Conservation (phyloP, 192 early-diverging fungal species). For the Umbelopsis sp. region DNA sequence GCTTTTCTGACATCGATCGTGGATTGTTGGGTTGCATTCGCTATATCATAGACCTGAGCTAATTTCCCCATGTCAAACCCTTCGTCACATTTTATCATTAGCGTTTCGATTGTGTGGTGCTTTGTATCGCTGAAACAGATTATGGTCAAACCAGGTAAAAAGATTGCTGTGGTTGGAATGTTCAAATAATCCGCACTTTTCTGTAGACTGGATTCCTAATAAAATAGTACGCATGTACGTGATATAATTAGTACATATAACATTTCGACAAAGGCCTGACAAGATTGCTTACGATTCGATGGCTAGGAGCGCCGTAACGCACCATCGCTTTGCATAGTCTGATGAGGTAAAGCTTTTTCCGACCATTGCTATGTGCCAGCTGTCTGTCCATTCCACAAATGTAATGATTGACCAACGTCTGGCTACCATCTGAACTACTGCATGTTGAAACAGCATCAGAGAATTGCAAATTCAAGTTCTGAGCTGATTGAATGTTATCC, state of each 20-base stretch:
- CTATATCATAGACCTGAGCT: constrained; percentile 58
- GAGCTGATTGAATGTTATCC: no score
- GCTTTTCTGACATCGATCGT: constrained; percentile 52
- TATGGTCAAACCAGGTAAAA: constrained; percentile 67
- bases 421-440: neutral
- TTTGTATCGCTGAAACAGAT: constrained; percentile 71
- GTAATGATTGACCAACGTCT: neutral
- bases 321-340: constrained; percentile 46
- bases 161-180: constrained; percentile 62
- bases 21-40: constrained; percentile 51
- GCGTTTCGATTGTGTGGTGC: constrained; percentile 66
- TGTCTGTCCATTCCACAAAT: neutral
- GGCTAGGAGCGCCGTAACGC: constrained; percentile 51
- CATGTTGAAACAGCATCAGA: neutral
- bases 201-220: constrained; percentile 43
- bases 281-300: constrained; percentile 42
- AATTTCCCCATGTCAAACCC: constrained; percentile 75
- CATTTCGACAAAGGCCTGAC: no score
- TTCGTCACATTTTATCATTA: constrained; percentile 57
- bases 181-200: constrained; percentile 49
- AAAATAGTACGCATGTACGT: neutral
- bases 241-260: neutral
- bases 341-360: constrained; percentile 41
- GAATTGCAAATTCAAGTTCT: neutral
- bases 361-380: constrained; percentile 19